These are phyloP conservation scores for Candida suzukii DNA, from an alignment of 805 yeast species.

Conservation along the genomic window DNA sequence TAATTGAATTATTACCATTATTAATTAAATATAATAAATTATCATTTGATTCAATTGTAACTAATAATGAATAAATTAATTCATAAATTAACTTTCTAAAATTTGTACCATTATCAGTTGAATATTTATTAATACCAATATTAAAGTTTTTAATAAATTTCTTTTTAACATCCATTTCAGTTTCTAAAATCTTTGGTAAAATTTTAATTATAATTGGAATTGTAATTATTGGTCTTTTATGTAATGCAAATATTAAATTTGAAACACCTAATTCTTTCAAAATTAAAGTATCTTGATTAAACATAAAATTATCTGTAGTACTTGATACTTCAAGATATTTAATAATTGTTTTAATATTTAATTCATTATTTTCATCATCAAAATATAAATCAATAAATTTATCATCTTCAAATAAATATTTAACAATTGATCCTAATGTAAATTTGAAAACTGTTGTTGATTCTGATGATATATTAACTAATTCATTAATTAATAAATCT, in stretches of 20 bases:
- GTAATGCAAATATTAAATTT: constrained; percentile 52
- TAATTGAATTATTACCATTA: constrained; percentile 2
- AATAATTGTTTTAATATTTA: constrained; percentile 1
- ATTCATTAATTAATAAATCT: neutral
- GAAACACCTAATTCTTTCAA: constrained; percentile 55
- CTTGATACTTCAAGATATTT: constrained; percentile 19
- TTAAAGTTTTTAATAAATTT: constrained; percentile 58
- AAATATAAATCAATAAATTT: constrained; percentile 14
- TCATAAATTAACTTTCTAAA: constrained; percentile 70
- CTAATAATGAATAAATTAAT: constrained; percentile 47
- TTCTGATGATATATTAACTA: constrained; percentile 11
- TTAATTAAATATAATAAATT: constrained; percentile 11
- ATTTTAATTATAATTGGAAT: constrained; percentile 37
- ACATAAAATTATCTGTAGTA: constrained; percentile 12
- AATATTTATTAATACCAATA: constrained; percentile 85
- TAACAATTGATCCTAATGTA: constrained; percentile 22
- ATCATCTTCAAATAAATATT: constrained; percentile 15
- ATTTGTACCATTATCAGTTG: constrained; percentile 70
- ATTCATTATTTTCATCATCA: constrained; percentile 16
- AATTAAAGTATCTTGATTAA: constrained; percentile 35
- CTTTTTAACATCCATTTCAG: constrained; percentile 47
- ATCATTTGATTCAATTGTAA: constrained; percentile 23
- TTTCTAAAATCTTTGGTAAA: constrained; percentile 41
- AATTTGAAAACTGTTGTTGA: constrained; percentile 10
- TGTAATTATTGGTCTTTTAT: constrained; percentile 43